These are phyloP conservation scores for Termitomyces eurrhizus DNA, from an alignment of 768 basidiomycete genomes.

Conservation along the genomic window DNA sequence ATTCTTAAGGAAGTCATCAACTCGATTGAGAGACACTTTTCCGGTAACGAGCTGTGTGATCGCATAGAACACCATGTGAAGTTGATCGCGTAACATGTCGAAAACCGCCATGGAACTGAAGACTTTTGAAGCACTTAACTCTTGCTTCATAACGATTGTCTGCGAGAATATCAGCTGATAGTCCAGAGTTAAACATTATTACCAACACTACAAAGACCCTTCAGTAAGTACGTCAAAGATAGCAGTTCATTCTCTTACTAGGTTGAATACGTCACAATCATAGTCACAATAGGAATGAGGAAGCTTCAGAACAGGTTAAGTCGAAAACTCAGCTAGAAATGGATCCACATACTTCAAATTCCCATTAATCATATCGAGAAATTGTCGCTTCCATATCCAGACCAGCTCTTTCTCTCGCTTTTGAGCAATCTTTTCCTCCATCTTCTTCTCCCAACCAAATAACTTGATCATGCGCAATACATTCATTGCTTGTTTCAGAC, in stretches of 20 bases:
- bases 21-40: conserved; percentile 63
- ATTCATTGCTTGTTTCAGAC: conserved; percentile 39
- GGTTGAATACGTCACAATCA: conserved; percentile 60
- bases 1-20: conserved; percentile 36
- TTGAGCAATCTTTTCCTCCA: conserved; percentile 46
- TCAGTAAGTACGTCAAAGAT: background rate
- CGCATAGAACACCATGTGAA: conserved; percentile 33
- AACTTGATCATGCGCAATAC: conserved; percentile 68
- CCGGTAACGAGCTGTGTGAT: conserved; percentile 28
- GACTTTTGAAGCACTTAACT: conserved; percentile 39
- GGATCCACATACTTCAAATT: conserved; percentile 34
- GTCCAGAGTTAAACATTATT: background rate
- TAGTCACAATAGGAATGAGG: conserved; percentile 57
- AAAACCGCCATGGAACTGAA: conserved; percentile 60
- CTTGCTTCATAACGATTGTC: conserved; percentile 38
- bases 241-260: conserved; percentile 39
- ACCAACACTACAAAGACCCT: conserved; percentile 9
- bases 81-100: conserved; percentile 51
- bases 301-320: conserved; percentile 31
- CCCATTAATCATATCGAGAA: conserved; percentile 44
- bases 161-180: conserved; percentile 9
- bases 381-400: conserved; percentile 48
- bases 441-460: conserved; percentile 63
- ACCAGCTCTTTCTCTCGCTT: conserved; percentile 60
- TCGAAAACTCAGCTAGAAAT: background rate